phyloP scores from a whole-genome alignment of 140 eudicot species.

The Anethum foeniculum region DNA sequence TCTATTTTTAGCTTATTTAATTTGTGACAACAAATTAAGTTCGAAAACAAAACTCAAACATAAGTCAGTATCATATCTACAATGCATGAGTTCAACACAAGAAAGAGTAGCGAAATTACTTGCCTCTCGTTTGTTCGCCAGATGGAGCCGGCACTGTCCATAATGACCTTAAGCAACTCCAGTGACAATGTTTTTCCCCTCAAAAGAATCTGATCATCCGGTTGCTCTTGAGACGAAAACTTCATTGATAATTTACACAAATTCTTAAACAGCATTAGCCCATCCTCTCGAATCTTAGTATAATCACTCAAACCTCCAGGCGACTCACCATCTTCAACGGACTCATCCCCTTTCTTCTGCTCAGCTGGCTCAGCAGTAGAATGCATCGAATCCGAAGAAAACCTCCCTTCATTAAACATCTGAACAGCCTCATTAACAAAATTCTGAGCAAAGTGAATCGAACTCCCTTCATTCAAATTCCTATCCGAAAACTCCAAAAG shows the following conservation, averaged over 20 bases:
- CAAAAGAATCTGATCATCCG: slow-evolving; percentile 88
- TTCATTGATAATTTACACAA: slow-evolving; percentile 94
- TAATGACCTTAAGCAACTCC: slow-evolving; percentile 83
- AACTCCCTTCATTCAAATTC: slow-evolving; percentile 86
- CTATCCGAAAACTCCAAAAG: slow-evolving; percentile 82
- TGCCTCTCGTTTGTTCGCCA: slow-evolving; percentile 92
- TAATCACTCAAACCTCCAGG: slow-evolving; percentile 38
- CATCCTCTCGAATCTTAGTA: slow-evolving; percentile 70
- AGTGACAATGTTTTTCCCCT: slow-evolving; percentile 85
- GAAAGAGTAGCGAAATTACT: slow-evolving; percentile 17
- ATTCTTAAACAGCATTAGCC: slow-evolving; percentile 77
- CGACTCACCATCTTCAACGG: slow-evolving; percentile 14
- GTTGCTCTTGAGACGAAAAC: slow-evolving; percentile 77
- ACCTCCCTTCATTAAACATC: slow-evolving; percentile 27
- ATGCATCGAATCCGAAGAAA: slow-evolving; percentile 15
- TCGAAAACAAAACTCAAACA: neutral
- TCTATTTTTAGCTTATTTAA: neutral
- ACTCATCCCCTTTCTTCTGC: slow-evolving; percentile 20
- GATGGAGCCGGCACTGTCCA: slow-evolving; percentile 71
- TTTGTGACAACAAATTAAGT: neutral
- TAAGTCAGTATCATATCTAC: neutral
- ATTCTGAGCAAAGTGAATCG: slow-evolving; percentile 71
- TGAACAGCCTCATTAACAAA: slow-evolving; percentile 63
- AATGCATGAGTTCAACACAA: neutral
- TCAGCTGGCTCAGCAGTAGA: slow-evolving; percentile 15